Evolutionary conservation across 163 green algal species (phyloP).

Genomic region (Coccomyxa subellipsoidea): DNA sequence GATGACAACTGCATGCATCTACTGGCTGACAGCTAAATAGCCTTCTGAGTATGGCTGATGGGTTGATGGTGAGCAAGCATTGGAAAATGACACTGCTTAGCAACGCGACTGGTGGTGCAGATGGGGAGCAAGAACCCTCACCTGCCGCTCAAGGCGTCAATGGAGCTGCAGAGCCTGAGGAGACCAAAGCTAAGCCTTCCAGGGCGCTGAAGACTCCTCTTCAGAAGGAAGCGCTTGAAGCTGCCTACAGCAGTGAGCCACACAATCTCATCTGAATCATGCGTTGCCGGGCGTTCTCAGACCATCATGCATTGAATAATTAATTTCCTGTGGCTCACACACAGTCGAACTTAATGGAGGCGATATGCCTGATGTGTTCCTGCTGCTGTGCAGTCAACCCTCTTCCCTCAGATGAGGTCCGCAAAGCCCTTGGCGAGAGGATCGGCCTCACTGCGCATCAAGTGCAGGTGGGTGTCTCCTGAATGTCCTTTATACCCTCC

Average conservation of each 20-base stretch:
- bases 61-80: not conserved
- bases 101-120: not conserved
- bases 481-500: not conserved
- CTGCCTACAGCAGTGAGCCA: constrained; percentile 52
- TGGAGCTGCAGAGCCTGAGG: not conserved
- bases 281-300: not conserved
- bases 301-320: not conserved
- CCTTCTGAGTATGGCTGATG: not conserved
- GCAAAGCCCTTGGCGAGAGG: constrained; percentile 51
- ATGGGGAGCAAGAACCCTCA: not conserved
- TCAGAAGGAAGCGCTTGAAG: constrained; percentile 77
- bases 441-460: constrained; percentile 73
- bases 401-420: constrained; percentile 51
- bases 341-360: not conserved
- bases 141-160: not conserved
- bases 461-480: constrained; percentile 38
- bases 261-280: not conserved
- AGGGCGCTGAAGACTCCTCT: constrained; percentile 62
- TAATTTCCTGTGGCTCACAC: not conserved
- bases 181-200: not conserved
- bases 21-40: no score
- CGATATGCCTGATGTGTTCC: not conserved
- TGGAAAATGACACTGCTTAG: not conserved
- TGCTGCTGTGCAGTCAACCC: constrained; percentile 51
- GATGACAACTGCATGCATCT: no score